Evolutionary conservation across 352 stramenopile species (phyloP).

Genomic region (Phytophthora chlamydospora): DNA sequence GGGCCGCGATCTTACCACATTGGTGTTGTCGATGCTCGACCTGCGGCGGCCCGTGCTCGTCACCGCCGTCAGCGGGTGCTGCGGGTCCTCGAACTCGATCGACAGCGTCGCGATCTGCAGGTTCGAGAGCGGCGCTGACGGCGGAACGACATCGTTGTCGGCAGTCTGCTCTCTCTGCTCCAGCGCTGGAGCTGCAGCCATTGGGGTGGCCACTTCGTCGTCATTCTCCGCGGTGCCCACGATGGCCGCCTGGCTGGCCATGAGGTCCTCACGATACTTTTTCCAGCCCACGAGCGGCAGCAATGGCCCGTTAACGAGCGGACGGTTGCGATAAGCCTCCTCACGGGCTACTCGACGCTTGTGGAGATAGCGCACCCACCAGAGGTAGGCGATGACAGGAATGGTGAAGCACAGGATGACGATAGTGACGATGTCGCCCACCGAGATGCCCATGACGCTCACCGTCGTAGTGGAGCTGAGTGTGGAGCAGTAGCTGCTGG

Average conservation of each 20-base stretch:
- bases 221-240: background rate
- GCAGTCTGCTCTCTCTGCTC: background rate
- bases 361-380: slow-evolving; percentile 17
- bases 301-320: slow-evolving; percentile 27
- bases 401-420: slow-evolving; percentile 34
- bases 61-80: slow-evolving; percentile 35
- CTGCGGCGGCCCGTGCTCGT: slow-evolving; percentile 31
- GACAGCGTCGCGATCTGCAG: slow-evolving; percentile 31
- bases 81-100: slow-evolving; percentile 40
- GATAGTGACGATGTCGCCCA: slow-evolving; percentile 35
- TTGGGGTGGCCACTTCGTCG: slow-evolving; percentile 3
- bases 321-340: slow-evolving; percentile 16
- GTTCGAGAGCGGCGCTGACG: slow-evolving; percentile 10
- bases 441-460: slow-evolving; percentile 30
- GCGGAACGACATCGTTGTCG: background rate
- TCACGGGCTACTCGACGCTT: slow-evolving; percentile 12
- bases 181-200: background rate
- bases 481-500: slow-evolving; percentile 28
- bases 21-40: slow-evolving; percentile 34
- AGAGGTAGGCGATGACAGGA: slow-evolving; percentile 28
- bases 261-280: slow-evolving; percentile 29
- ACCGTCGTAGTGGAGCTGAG: slow-evolving; percentile 12
- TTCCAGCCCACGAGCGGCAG: slow-evolving; percentile 44
- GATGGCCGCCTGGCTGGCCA: slow-evolving; percentile 32
- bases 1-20: slow-evolving; percentile 23